phyloP scores from a whole-genome alignment of 1,139 yeast genomes.

The Geotrichum citri-aurantii region DNA sequence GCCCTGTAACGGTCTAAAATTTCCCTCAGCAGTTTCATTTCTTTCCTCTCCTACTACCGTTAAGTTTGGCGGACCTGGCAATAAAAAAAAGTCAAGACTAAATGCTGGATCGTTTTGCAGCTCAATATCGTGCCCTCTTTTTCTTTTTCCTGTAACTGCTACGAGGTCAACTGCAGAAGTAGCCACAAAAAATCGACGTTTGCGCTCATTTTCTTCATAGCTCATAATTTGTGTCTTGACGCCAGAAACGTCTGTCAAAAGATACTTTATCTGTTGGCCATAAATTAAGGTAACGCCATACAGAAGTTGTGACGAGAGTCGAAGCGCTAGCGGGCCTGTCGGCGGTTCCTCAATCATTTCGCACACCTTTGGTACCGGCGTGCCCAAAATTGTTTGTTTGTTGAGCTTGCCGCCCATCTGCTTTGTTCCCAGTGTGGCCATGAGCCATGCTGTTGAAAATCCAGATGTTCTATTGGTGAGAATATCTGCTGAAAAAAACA shows the following conservation, averaged over 20 bases:
- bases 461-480: conserved; percentile 14
- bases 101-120: conserved; percentile 14
- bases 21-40: background rate
- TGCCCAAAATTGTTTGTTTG: conserved; percentile 11
- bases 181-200: background rate
- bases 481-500: conserved; percentile 17
- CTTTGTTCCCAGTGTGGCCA: conserved; percentile 17
- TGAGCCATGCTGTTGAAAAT: conserved; percentile 18
- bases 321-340: conserved; percentile 16
- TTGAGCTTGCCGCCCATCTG: conserved; percentile 2
- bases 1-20: background rate
- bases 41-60: background rate
- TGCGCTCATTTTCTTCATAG: background rate
- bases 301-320: conserved; percentile 15
- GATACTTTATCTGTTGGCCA: conserved; percentile 13
- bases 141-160: background rate
- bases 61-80: conserved; percentile 9
- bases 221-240: conserved; percentile 2
- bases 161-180: background rate
- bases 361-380: conserved; percentile 15
- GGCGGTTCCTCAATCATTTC: conserved; percentile 12
- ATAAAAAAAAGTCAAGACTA: conserved; percentile 10
- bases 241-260: conserved; percentile 6
- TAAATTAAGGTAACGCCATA: conserved; percentile 17
- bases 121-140: conserved; percentile 3